Percentiles rank a stretch among this genome's conserved stretches.
Evolutionary conservation across 176 grass and related monocot species (phyloP).

Genomic region (Musa schizocarpa): DNA sequence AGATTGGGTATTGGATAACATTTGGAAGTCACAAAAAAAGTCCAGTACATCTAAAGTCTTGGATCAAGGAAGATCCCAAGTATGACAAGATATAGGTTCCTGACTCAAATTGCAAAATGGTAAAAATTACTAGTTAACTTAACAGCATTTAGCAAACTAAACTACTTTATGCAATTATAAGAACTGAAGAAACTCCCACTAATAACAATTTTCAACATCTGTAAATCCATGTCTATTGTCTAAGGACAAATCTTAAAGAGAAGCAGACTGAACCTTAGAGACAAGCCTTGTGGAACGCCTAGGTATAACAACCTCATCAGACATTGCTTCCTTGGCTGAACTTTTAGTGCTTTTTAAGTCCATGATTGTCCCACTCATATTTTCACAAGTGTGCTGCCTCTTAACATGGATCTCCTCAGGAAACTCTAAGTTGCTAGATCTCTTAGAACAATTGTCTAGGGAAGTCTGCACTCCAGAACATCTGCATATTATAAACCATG

Average conservation of each 20-base stretch:
- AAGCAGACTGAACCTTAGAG: not conserved
- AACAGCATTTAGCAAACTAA: not conserved
- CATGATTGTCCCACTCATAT: not conserved
- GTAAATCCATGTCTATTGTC: not conserved
- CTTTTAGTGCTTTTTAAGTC: not conserved
- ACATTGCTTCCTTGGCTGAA: not conserved
- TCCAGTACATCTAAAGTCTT: too few species aligned
- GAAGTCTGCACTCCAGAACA: not conserved
- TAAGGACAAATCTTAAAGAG: not conserved
- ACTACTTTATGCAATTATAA: not conserved
- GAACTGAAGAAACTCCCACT: not conserved
- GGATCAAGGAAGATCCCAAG: too few species aligned
- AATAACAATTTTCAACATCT: not conserved
- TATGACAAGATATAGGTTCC: too few species aligned
- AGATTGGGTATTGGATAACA: too few species aligned
- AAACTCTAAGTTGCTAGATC: not conserved
- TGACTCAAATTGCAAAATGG: too few species aligned
- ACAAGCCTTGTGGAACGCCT: conserved; percentile 11
- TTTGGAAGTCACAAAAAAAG: too few species aligned
- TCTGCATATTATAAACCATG: not conserved
- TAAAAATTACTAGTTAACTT: too few species aligned
- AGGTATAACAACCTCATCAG: not conserved
- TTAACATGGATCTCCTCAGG: not conserved
- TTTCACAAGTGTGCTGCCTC: not conserved
- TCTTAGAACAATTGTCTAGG: not conserved